Conservation (phyloP, 805 yeast genomes). For the Wickerhamiella parazyma region DNA sequence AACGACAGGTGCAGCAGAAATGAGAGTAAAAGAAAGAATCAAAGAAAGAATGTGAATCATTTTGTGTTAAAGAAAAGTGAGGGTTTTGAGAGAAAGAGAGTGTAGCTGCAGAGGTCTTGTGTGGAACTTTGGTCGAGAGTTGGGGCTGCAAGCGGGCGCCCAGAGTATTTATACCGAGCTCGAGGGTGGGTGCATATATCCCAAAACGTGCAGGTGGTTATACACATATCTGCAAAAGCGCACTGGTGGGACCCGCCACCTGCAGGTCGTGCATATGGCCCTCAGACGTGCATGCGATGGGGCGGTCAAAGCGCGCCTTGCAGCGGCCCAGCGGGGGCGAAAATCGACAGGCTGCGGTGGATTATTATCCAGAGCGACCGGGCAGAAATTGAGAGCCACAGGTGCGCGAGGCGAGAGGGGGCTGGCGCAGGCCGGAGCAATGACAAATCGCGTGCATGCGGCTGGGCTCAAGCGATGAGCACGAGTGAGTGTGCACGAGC, state of each 20-base stretch:
- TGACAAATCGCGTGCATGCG: too few relatives aligned
- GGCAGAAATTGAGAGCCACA: too few relatives aligned
- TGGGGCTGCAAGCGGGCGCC: not conserved
- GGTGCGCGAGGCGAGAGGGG: too few relatives aligned
- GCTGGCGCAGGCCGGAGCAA: too few relatives aligned
- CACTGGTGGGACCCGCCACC: slow-evolving; percentile 9
- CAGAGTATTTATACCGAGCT: not conserved
- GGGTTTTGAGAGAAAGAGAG: not conserved
- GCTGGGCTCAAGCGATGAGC: too few relatives aligned
- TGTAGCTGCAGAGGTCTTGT: not conserved
- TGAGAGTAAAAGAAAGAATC: slow-evolving; percentile 5
- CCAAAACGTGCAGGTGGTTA: not conserved
- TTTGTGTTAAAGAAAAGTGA: not conserved
- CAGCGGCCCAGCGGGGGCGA: too few relatives aligned
- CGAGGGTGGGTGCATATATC: not conserved
- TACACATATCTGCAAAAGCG: slow-evolving; percentile 6
- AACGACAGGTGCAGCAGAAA: slow-evolving; percentile 10
- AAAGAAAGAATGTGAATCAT: slow-evolving; percentile 1
- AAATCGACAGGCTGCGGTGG: too few relatives aligned
- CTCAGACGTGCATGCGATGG: not conserved
- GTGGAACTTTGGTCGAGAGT: not conserved
- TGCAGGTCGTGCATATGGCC: not conserved
- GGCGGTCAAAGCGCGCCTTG: too few relatives aligned
- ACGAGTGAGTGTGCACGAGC: too few relatives aligned
- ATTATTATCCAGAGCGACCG: too few relatives aligned